phyloP scores from a whole-genome alignment of 164 flowering plant species.

The Umbilicus rupestris region DNA sequence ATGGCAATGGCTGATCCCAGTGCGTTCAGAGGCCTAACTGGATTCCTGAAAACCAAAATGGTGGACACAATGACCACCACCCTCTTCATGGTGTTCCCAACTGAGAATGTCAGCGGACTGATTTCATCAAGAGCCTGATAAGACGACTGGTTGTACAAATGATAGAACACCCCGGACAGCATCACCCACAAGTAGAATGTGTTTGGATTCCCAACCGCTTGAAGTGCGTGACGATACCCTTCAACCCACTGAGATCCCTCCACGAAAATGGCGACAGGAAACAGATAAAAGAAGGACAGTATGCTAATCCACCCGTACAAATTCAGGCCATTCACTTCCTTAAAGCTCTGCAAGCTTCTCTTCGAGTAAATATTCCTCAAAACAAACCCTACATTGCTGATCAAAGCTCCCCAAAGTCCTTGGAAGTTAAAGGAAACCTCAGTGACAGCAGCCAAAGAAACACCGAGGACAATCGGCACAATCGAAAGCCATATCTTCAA shows the following conservation, averaged over 20 bases:
- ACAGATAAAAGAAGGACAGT: conserved; percentile 53
- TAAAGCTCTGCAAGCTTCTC: conserved; percentile 58
- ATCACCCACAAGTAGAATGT: conserved; percentile 75
- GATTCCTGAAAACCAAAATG: conserved; percentile 76
- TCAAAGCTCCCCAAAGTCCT: conserved; percentile 86
- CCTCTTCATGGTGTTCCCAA: conserved; percentile 94
- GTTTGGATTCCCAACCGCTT: conserved; percentile 37
- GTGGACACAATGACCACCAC: conserved; percentile 76
- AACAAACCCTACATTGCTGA: conserved; percentile 85
- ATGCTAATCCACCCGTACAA: conserved; percentile 81
- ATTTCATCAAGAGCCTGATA: conserved; percentile 84
- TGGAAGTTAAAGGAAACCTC: conserved; percentile 70
- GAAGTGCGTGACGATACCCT: conserved; percentile 62
- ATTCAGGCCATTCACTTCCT: conserved; percentile 76
- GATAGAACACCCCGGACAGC: conserved; percentile 75
- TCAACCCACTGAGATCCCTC: conserved; percentile 83
- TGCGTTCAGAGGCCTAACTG: conserved; percentile 75
- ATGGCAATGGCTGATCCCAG: conserved; percentile 85
- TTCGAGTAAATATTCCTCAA: conserved; percentile 82
- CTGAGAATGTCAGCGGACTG: conserved; percentile 81
- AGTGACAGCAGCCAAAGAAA: conserved; percentile 77
- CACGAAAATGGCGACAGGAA: conserved; percentile 70
- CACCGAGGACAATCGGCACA: conserved; percentile 75
- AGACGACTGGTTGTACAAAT: conserved; percentile 80
- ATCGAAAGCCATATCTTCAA: conserved; percentile 70